These are phyloP conservation scores for Colletotrichum musicola DNA, from an alignment of 2,329 filamentous ascomycete species.

Conservation along the genomic window DNA sequence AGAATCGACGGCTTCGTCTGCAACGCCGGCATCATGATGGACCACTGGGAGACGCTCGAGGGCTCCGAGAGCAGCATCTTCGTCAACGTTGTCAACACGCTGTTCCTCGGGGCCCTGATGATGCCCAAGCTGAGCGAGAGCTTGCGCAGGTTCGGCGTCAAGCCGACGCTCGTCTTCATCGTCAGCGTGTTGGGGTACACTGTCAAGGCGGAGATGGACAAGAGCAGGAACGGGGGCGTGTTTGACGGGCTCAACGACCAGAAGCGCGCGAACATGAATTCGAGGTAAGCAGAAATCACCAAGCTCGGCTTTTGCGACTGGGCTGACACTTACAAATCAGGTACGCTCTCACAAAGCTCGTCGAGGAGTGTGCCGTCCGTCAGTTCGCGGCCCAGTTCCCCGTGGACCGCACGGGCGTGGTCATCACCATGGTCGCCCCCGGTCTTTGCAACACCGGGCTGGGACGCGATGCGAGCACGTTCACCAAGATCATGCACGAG, in stretches of 20 bases:
- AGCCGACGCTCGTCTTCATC: conserved; percentile 44
- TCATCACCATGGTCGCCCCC: conserved; percentile 49
- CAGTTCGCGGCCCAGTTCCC: conserved; percentile 46
- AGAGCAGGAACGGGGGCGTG: conserved; percentile 40
- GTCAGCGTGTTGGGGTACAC: conserved; percentile 35
- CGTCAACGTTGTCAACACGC: conserved; percentile 44
- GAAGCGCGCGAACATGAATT: conserved; percentile 26
- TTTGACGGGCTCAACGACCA: conserved; percentile 48
- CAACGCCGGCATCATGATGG: conserved; percentile 51
- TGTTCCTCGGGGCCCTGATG: conserved; percentile 42
- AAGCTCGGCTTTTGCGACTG: too few relatives aligned
- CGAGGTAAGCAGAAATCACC: conserved; percentile 13
- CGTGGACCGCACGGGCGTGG: conserved; percentile 44
- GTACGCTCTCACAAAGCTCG: conserved; percentile 46
- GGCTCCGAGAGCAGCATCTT: conserved; percentile 63
- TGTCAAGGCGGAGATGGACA: conserved; percentile 39
- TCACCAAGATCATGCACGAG: conserved; percentile 11
- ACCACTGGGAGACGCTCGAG: conserved; percentile 50
- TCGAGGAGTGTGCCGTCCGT: conserved; percentile 44
- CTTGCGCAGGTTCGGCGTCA: conserved; percentile 42
- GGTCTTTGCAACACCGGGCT: conserved; percentile 48
- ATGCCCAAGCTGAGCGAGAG: conserved; percentile 45
- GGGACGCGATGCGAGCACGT: conserved; percentile 13
- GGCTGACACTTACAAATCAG: conserved; percentile 23
- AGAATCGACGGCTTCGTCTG: conserved; percentile 54